Percentiles rank a stretch among this genome's conserved stretches.
Conservation (phyloP, 208 protist species). For the Trypanosoma grayi region DNA sequence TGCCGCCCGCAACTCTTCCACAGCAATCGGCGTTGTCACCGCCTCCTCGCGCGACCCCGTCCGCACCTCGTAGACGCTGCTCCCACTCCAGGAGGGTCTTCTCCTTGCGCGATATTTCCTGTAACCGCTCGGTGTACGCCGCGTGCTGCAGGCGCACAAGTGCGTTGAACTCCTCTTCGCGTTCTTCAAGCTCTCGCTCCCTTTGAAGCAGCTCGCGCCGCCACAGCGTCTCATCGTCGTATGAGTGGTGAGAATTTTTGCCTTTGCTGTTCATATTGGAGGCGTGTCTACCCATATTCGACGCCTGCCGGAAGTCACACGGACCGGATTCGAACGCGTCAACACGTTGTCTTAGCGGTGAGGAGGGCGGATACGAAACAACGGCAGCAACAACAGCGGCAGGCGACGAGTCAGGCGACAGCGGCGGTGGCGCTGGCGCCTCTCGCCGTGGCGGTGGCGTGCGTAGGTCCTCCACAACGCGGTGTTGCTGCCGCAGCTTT, state of each 20-base stretch:
- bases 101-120: conserved; percentile 19
- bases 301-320: background rate
- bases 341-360: background rate
- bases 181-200: conserved; percentile 16
- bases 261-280: background rate
- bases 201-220: background rate
- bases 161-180: conserved; percentile 13
- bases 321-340: background rate
- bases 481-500: background rate
- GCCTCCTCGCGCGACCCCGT: conserved; percentile 6
- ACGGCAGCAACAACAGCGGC: background rate
- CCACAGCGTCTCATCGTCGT: background rate
- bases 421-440: conserved; percentile 12
- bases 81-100: conserved; percentile 19
- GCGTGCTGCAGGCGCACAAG: conserved; percentile 20
- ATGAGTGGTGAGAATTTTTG: background rate
- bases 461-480: background rate
- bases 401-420: background rate
- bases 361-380: background rate
- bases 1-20: too few species aligned
- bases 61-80: conserved; percentile 14
- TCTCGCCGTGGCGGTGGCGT: conserved; percentile 17
- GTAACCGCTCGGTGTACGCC: conserved; percentile 14
- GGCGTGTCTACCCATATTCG: background rate
- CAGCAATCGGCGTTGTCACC: background rate